Conservation (phyloP, 768 basidiomycete species). For the Calocera cornea region DNA sequence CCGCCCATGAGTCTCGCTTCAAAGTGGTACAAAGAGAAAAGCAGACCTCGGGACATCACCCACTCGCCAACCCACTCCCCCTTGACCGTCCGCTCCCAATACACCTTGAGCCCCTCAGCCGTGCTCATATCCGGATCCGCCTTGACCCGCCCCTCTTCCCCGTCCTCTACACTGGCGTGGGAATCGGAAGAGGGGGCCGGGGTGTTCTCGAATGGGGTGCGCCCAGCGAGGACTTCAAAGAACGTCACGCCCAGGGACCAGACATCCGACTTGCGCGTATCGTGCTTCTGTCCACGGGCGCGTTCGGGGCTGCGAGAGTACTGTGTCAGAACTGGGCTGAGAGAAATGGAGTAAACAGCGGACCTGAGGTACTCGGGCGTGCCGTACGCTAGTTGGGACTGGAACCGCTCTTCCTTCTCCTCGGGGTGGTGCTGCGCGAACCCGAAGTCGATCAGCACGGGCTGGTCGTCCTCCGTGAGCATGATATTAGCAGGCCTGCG, state of each 20-base stretch:
- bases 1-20: neutral
- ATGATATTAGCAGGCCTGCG: constrained; percentile 84
- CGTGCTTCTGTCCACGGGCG: constrained; percentile 74
- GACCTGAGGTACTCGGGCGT: constrained; percentile 57
- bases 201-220: constrained; percentile 61
- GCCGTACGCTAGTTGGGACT: constrained; percentile 72
- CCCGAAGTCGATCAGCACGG: constrained; percentile 86
- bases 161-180: constrained; percentile 33
- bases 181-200: neutral
- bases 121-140: constrained; percentile 54
- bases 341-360: neutral
- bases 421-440: constrained; percentile 64
- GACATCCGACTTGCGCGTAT: constrained; percentile 82
- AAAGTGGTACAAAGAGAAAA: neutral
- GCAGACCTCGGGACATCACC: constrained; percentile 44
- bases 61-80: constrained; percentile 82
- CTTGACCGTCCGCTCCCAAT: constrained; percentile 64
- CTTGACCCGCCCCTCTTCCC: constrained; percentile 40
- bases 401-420: constrained; percentile 41
- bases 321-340: constrained; percentile 26
- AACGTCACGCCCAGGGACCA: constrained; percentile 83
- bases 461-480: constrained; percentile 48
- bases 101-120: constrained; percentile 68
- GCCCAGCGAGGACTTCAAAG: constrained; percentile 84
- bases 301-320: constrained; percentile 84